Evolutionary conservation across 176 grass and related monocot species (phyloP), one percentile per base, ranked within the genome.

Genomic region (Lolium multiflorum): DNA sequence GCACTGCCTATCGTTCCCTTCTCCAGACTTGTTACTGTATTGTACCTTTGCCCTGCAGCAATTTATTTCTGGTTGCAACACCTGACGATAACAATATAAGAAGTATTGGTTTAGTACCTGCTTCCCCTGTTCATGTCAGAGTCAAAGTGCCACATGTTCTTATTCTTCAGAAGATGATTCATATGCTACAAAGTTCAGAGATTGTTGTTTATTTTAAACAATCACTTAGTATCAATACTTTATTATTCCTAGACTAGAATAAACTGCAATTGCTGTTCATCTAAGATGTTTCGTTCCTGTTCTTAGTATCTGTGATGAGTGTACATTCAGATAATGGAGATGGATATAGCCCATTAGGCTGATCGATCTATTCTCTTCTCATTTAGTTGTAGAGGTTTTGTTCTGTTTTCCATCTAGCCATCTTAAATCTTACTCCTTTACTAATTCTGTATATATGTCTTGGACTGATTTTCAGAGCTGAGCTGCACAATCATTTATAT

Each of bases 231-330:
- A 26, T 20, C 8, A 50, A 24, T 70, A 55, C 3, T 70, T 68
- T 82, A 5, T 18, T 11, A 35, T 35, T 31, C 28, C 28, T 31
- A 31, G 31, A 2, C 12, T 18, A 17, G 14, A 71, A 31, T 71
- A 43, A 82, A 71, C 65, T 70, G 48, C 49, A 68, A 14, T 75
- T 18, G 22, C 66, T 68, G 76, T 24, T 48, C 22, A 20, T 87
- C 16, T 54, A 55, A 66, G 22, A 1, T 54, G 57, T 64, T 11
- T 17, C 4, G 11, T 47, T 65, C 22, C 46, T 44, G 73, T 25
- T 86, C 38, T 8, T 77, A 68, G 15, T 44, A 62, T 77, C 9
- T 38, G 7, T 11, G 5, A 7, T 43, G 41, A 43, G 41, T 43
- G 6, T 60, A 9, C 65, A 18, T 21, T 5, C 44, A 63, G 63